phyloP scores from a whole-genome alignment of 345 rosid species.

The Erodium maritimum region DNA sequence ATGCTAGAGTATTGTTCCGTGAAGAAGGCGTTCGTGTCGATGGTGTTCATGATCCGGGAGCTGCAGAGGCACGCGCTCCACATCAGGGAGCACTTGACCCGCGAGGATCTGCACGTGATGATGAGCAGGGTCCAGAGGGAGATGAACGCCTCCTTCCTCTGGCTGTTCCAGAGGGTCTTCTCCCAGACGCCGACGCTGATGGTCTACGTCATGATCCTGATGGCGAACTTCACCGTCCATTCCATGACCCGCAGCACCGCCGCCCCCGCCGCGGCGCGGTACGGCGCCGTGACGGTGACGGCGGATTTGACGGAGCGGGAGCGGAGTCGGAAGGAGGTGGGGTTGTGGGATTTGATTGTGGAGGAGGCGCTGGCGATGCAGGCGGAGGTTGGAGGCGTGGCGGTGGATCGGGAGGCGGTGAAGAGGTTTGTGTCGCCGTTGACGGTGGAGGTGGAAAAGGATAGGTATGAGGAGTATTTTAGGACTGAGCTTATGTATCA shows the following conservation, averaged over 20 bases:
- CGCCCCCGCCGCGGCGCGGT: conserved; percentile 27
- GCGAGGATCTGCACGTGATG: conserved; percentile 62
- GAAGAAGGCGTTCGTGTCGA: conserved; percentile 77
- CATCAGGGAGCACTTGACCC: conserved; percentile 54
- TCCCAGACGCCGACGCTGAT: conserved; percentile 86
- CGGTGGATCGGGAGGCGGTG: conserved; percentile 49
- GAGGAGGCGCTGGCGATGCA: conserved; percentile 62
- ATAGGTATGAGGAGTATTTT: conserved; percentile 37
- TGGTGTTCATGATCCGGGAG: conserved; percentile 88
- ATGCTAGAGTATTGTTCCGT: conserved; percentile 58
- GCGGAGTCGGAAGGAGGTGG: conserved; percentile 49
- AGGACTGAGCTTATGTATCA: conserved; percentile 56
- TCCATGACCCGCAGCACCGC: conserved; percentile 50
- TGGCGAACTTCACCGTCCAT: conserved; percentile 76
- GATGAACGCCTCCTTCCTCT: conserved; percentile 77
- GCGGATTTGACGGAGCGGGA: conserved; percentile 35
- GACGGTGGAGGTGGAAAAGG: conserved; percentile 38
- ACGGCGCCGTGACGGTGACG: conserved; percentile 33
- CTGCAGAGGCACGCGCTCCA: conserved; percentile 62
- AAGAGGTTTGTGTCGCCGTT: conserved; percentile 50
- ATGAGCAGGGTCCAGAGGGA: conserved; percentile 59
- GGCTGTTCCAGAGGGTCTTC: conserved; percentile 88
- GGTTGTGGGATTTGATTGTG: conserved; percentile 57
- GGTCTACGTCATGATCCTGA: conserved; percentile 81
- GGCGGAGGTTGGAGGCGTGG: conserved; percentile 20